A percentile compares a stretch with the other conserved stretches of the same genome.
Conservation (phyloP, 1,284 basidiomycete species). For the Psilocybe mexicana region DNA sequence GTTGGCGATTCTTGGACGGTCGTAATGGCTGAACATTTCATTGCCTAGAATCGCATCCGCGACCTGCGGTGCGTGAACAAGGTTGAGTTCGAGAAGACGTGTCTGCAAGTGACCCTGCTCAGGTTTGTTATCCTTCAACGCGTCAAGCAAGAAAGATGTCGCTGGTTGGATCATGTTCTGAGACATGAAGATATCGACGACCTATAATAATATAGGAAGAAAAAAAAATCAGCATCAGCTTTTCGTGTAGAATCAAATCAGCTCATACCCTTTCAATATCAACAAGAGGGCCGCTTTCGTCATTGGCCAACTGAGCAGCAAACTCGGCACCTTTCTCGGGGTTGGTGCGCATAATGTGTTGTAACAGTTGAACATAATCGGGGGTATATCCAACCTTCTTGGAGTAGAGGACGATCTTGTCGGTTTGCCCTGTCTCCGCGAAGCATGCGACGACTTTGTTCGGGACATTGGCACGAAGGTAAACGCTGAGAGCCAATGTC, state of each 20-base stretch:
- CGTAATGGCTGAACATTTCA: slow-evolving; percentile 98
- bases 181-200: slow-evolving; percentile 98
- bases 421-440: slow-evolving; percentile 97
- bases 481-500: slow-evolving; percentile 98
- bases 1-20: slow-evolving; percentile 95
- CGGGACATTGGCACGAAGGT: slow-evolving; percentile 96
- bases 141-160: slow-evolving; percentile 97
- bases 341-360: slow-evolving; percentile 96
- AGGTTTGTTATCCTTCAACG: slow-evolving; percentile 98
- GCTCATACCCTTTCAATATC: slow-evolving; percentile 85
- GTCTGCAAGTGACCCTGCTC: slow-evolving; percentile 98
- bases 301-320: slow-evolving; percentile 92
- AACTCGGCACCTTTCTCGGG: slow-evolving; percentile 99
- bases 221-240: slow-evolving; percentile 3
- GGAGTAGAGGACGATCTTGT: slow-evolving; percentile 97
- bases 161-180: slow-evolving; percentile 99
- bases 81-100: slow-evolving; percentile 96
- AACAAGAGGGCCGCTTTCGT: slow-evolving; percentile 90
- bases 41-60: slow-evolving; percentile 99
- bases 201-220: slow-evolving; percentile 38
- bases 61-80: slow-evolving; percentile 97
- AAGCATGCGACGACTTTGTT: slow-evolving; percentile 99
- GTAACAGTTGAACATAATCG: slow-evolving; percentile 93
- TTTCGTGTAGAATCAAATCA: not conserved
- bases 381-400: slow-evolving; percentile 97